These are phyloP conservation scores for Kuraishia cidri DNA, from an alignment of 805 yeast genomes.

Conservation along the genomic window DNA sequence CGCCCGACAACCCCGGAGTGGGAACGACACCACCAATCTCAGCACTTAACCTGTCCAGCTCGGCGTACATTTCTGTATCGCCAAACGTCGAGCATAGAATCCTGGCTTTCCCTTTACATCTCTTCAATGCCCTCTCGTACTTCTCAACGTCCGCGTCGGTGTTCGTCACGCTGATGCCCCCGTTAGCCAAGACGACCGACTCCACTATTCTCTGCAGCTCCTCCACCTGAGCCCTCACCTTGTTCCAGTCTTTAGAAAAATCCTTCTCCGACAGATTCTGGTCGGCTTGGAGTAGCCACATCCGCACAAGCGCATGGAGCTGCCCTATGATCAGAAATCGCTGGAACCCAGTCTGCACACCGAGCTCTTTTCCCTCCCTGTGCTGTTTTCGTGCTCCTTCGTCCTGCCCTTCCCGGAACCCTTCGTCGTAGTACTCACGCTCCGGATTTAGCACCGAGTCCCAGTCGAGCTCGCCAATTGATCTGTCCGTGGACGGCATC, in stretches of 20 bases:
- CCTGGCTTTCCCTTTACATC: constrained; percentile 15
- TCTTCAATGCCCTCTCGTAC: constrained; percentile 16
- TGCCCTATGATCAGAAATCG: constrained; percentile 65
- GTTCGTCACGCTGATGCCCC: constrained; percentile 11
- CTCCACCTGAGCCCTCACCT: constrained; percentile 7
- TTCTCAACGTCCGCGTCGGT: constrained; percentile 15
- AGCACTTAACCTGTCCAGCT: constrained; percentile 5
- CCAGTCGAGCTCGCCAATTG: constrained; percentile 38
- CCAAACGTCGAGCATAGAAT: constrained; percentile 15
- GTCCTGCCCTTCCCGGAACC: constrained; percentile 61
- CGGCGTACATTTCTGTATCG: constrained; percentile 10
- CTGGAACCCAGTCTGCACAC: constrained; percentile 73
- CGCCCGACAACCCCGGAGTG: constrained; percentile 9
- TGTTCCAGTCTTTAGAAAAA: constrained; percentile 5
- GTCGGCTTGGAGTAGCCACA: constrained; percentile 6
- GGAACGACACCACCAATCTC: constrained; percentile 16
- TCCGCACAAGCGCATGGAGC: constrained; percentile 40
- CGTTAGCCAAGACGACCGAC: constrained; percentile 10
- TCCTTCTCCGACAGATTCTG: constrained; percentile 2
- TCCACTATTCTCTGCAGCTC: constrained; percentile 11
- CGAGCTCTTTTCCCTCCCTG: constrained; percentile 77
- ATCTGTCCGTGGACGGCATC: too few relatives aligned
- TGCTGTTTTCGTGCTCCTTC: constrained; percentile 53
- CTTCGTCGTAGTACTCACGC: constrained; percentile 53
- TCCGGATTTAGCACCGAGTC: constrained; percentile 56